phyloP scores from a whole-genome alignment of 2,329 filamentous ascomycete genomes.

The Dothistroma pini region DNA sequence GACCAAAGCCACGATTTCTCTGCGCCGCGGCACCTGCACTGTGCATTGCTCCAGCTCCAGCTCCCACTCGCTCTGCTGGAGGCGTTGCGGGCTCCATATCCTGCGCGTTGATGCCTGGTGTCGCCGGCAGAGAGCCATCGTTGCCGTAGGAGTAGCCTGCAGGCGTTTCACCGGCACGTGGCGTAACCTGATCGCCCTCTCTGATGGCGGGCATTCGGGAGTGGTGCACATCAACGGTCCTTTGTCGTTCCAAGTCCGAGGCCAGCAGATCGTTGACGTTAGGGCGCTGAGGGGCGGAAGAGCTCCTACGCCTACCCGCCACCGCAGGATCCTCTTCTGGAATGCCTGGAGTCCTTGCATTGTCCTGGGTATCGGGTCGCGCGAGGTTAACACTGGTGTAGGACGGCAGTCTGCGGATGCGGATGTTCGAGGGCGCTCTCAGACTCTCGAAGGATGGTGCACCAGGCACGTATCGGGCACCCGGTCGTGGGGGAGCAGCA shows the following conservation, averaged over 20 bases:
- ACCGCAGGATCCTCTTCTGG: conserved; percentile 18
- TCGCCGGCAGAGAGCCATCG: conserved; percentile 16
- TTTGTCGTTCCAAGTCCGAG: conserved; percentile 25
- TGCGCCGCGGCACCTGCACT: conserved; percentile 30
- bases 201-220: conserved; percentile 29
- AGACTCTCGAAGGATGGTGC: conserved; percentile 30
- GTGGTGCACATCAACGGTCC: conserved; percentile 20
- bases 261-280: conserved; percentile 15
- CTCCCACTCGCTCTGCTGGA: conserved; percentile 13
- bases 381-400: conserved; percentile 9
- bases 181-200: conserved; percentile 24
- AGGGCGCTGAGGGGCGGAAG: conserved; percentile 32
- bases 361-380: conserved; percentile 18
- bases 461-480: conserved; percentile 19
- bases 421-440: conserved; percentile 32
- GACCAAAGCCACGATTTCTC: conserved; percentile 24
- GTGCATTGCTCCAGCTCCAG: conserved; percentile 25
- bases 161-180: conserved; percentile 10
- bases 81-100: conserved; percentile 22
- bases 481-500: conserved; percentile 14
- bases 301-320: conserved; percentile 30
- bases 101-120: conserved; percentile 20
- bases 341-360: conserved; percentile 10
- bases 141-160: conserved; percentile 13
- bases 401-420: conserved; percentile 31